A percentile compares a stretch with the other conserved stretches of the same genome.
phyloP scores from a whole-genome alignment of 192 early-diverging fungal species.

The Coemansia sp. region DNA sequence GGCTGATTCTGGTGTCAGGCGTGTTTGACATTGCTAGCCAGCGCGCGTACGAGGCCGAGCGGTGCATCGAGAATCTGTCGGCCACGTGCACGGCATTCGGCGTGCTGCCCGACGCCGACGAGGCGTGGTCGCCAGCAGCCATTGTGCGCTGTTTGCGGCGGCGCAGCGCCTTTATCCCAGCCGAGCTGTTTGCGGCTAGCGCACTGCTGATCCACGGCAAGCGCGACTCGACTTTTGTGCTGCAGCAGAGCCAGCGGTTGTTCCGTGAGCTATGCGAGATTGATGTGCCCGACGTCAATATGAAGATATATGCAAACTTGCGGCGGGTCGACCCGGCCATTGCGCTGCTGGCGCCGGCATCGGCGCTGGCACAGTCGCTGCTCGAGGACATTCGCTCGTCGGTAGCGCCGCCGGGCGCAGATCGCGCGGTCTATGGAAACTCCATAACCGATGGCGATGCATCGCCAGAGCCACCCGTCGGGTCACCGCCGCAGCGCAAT shows the following conservation, averaged over 20 bases:
- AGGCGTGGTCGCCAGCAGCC: slow-evolving; percentile 46
- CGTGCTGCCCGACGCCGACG: slow-evolving; percentile 18
- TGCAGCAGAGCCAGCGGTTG: slow-evolving; percentile 46
- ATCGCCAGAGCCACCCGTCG: too few relatives aligned
- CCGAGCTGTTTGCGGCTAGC: slow-evolving; percentile 36
- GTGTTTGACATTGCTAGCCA: slow-evolving; percentile 45
- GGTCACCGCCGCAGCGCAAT: too few relatives aligned
- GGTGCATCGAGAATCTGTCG: slow-evolving; percentile 46
- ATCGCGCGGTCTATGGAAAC: too few relatives aligned
- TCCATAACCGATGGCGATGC: too few relatives aligned
- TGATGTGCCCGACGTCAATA: slow-evolving; percentile 49
- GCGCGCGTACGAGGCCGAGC: slow-evolving; percentile 44
- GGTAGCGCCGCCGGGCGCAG: slow-evolving; percentile 5
- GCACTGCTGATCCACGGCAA: slow-evolving; percentile 48
- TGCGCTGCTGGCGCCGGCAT: slow-evolving; percentile 41
- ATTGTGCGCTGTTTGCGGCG: slow-evolving; percentile 38
- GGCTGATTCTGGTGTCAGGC: slow-evolving; percentile 46
- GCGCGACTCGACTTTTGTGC: slow-evolving; percentile 49
- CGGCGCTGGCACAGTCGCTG: slow-evolving; percentile 47
- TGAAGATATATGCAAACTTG: slow-evolving; percentile 52
- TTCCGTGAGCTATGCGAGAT: slow-evolving; percentile 45
- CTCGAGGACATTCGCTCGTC: slow-evolving; percentile 48
- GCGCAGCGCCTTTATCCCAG: slow-evolving; percentile 31
- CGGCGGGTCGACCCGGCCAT: slow-evolving; percentile 50
- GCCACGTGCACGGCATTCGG: slow-evolving; percentile 37